Evolutionary conservation across 1,139 yeast genomes (phyloP).

Genomic region (Scheffersomyces lignicola): DNA sequence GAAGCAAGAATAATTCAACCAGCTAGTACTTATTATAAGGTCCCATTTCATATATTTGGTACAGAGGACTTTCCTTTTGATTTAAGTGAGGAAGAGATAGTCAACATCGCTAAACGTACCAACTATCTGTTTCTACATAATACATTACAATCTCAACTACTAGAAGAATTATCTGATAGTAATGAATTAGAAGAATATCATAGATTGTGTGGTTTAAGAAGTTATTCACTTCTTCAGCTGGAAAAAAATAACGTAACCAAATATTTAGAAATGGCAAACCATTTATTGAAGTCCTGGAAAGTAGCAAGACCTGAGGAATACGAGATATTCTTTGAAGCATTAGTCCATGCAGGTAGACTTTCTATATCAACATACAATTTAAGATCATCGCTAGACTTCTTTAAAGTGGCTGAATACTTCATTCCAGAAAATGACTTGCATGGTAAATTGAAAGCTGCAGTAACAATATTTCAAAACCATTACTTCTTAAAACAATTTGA

Average conservation of each 20-base stretch:
- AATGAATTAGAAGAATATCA: conserved; percentile 35
- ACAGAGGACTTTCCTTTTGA: conserved; percentile 36
- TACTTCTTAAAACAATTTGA: conserved; percentile 27
- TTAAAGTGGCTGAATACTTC: conserved; percentile 28
- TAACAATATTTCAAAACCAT: conserved; percentile 36
- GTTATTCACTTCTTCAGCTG: conserved; percentile 25
- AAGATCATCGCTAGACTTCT: conserved; percentile 29
- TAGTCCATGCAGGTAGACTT: conserved; percentile 37
- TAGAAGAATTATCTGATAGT: conserved; percentile 23
- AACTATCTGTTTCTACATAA: conserved; percentile 39
- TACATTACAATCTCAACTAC: conserved; percentile 27
- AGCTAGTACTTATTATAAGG: conserved; percentile 45
- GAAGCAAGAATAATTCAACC: conserved; percentile 38
- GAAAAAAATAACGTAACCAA: conserved; percentile 21
- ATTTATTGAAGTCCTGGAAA: conserved; percentile 29
- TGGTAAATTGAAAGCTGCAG: conserved; percentile 22
- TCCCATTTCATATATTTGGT: conserved; percentile 44
- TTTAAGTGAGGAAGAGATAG: conserved; percentile 33
- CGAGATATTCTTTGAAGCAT: conserved; percentile 28
- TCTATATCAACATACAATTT: conserved; percentile 37
- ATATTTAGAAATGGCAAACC: conserved; percentile 36
- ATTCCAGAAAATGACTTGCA: conserved; percentile 19
- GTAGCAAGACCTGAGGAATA: conserved; percentile 26
- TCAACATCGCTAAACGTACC: conserved; percentile 36
- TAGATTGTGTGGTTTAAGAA: conserved; percentile 44